These are phyloP conservation scores for Agrocybe praecox DNA, from an alignment of 768 basidiomycete genomes.

Conservation along the genomic window DNA sequence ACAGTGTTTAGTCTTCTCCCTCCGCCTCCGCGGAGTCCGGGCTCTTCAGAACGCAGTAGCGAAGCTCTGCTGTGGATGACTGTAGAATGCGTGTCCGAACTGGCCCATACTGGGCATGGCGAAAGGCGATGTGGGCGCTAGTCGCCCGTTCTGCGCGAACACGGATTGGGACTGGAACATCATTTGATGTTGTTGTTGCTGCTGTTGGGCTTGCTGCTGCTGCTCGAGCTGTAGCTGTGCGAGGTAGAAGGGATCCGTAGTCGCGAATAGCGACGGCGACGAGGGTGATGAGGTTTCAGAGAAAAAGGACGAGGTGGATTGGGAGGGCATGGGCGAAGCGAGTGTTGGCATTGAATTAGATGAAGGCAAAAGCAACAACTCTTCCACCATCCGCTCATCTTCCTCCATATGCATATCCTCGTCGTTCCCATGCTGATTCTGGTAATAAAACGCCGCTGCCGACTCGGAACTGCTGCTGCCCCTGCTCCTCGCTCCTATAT, in stretches of 20 bases:
- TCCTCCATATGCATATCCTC: constrained; percentile 4
- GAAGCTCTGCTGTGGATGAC: constrained; percentile 2
- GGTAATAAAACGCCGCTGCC: not conserved
- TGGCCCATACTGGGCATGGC: not conserved
- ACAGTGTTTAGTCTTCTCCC: too few relatives aligned
- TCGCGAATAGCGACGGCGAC: constrained; percentile 9
- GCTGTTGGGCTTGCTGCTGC: not conserved
- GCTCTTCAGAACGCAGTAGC: not conserved
- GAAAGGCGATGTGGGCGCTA: constrained; percentile 10
- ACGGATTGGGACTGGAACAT: constrained; percentile 5
- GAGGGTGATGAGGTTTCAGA: not conserved
- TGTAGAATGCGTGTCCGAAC: constrained; percentile 11
- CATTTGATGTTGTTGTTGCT: not conserved
- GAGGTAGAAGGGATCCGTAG: constrained; percentile 12
- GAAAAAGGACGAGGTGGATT: not conserved
- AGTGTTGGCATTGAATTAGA: not conserved
- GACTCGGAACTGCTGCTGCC: not conserved
- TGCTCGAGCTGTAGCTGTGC: constrained; percentile 8
- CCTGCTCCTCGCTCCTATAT: not conserved
- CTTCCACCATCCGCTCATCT: constrained; percentile 12
- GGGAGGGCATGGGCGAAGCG: not conserved
- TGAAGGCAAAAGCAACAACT: constrained; percentile 6
- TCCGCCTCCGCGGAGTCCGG: not conserved
- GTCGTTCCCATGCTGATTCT: not conserved
- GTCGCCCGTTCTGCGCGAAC: constrained; percentile 9